Conservation (phyloP, 2,329 filamentous ascomycete species). For the Mariannaea sp. region DNA sequence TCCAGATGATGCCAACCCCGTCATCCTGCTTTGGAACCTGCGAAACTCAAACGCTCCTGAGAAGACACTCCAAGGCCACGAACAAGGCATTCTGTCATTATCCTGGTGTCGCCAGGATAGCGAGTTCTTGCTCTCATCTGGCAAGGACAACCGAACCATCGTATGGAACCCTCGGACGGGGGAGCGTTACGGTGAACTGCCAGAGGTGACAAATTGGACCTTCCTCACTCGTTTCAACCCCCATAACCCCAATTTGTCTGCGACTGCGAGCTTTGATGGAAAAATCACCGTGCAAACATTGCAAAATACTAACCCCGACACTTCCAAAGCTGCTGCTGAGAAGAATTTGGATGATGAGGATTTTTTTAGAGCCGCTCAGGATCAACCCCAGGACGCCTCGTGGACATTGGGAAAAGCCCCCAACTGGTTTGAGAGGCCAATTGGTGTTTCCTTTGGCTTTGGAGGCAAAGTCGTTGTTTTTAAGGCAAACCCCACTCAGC, state of each 20-base stretch:
- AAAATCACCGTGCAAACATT: constrained; percentile 93
- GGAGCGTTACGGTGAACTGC: constrained; percentile 86
- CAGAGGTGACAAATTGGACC: constrained; percentile 98
- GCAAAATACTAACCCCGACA: constrained; percentile 85
- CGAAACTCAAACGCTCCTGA: constrained; percentile 96
- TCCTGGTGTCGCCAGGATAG: constrained; percentile 95
- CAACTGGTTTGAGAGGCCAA: constrained; percentile 85
- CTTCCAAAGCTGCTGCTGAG: constrained; percentile 69
- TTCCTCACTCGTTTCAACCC: constrained; percentile 96
- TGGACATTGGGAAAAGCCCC: constrained; percentile 88
- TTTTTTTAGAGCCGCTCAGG: constrained; percentile 93
- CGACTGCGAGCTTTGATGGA: constrained; percentile 95
- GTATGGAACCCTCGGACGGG: constrained; percentile 97
- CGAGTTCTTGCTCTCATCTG: constrained; percentile 86
- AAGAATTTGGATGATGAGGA: constrained; percentile 85
- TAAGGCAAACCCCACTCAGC: constrained; percentile 59
- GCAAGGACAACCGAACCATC: constrained; percentile 94
- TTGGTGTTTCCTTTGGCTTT: constrained; percentile 90
- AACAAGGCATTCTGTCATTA: constrained; percentile 88
- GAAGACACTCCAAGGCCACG: constrained; percentile 85
- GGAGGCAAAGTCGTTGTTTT: constrained; percentile 89
- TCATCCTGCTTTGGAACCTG: constrained; percentile 92
- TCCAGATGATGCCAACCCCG: constrained; percentile 82
- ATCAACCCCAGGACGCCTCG: constrained; percentile 84
- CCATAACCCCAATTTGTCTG: constrained; percentile 87